Percentiles rank a stretch among this genome's conserved stretches.
phyloP scores from a whole-genome alignment of 805 yeast genomes.

The Saturnispora besseyi region DNA sequence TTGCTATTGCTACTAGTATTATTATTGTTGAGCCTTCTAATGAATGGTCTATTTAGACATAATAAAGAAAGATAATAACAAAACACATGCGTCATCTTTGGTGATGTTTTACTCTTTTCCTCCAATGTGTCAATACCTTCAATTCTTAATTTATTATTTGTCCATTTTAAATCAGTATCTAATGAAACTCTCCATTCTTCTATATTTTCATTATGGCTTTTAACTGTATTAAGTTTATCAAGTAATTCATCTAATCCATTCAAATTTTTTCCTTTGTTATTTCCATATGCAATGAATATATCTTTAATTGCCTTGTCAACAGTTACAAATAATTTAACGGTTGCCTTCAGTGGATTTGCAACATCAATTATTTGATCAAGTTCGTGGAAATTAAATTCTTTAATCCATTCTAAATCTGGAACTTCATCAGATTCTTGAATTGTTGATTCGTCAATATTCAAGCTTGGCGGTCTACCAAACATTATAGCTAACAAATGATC shows the following conservation, averaged over 20 bases:
- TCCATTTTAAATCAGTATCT: conserved; percentile 45
- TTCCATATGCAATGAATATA: conserved; percentile 25
- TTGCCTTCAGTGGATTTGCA: conserved; percentile 35
- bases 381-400: conserved; percentile 40
- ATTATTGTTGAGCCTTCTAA: neutral
- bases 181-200: conserved; percentile 40
- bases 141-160: conserved; percentile 20
- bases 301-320: conserved; percentile 39
- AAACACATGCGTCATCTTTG: conserved; percentile 40
- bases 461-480: conserved; percentile 48
- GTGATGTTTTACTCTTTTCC: conserved; percentile 42
- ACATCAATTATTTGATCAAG: conserved; percentile 26
- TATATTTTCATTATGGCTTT: conserved; percentile 6
- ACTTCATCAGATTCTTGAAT: conserved; percentile 50
- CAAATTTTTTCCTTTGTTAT: neutral
- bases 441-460: conserved; percentile 49
- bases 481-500: conserved; percentile 55
- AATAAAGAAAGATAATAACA: conserved; percentile 49
- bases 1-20: no score
- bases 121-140: conserved; percentile 20
- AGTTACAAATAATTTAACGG: conserved; percentile 35
- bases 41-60: conserved; percentile 54
- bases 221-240: neutral
- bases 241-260: neutral
- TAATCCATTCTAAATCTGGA: conserved; percentile 57